Percentiles rank a stretch among this genome's conserved stretches.
Conservation (phyloP, 495 filamentous ascomycete species). For the Tetracladium setigerum region DNA sequence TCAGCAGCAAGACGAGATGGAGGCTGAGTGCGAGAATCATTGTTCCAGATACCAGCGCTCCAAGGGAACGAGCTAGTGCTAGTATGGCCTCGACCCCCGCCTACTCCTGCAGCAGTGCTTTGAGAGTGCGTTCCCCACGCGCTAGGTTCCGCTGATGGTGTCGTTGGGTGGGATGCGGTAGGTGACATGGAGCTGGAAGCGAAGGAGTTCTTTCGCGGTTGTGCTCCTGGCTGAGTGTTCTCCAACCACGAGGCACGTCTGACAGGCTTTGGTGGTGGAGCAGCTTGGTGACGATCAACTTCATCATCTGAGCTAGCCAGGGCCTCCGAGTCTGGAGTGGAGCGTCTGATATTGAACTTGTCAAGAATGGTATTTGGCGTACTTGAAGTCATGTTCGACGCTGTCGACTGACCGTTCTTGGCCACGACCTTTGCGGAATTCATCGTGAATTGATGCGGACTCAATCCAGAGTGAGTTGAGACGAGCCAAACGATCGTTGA, state of each 20-base stretch:
- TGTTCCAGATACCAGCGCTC: constrained; percentile 72
- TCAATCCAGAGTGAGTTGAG: background rate
- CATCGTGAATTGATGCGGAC: constrained; percentile 28
- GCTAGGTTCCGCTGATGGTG: constrained; percentile 61
- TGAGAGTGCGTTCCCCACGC: constrained; percentile 54
- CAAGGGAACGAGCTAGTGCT: constrained; percentile 60
- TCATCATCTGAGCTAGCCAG: constrained; percentile 92
- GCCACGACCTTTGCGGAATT: constrained; percentile 26
- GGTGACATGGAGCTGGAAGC: constrained; percentile 64
- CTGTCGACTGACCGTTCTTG: constrained; percentile 30
- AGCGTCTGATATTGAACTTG: constrained; percentile 65
- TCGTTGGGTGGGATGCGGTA: constrained; percentile 66
- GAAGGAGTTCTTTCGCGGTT: constrained; percentile 51
- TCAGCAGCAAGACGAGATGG: constrained; percentile 64
- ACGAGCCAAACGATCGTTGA: background rate
- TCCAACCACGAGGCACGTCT: constrained; percentile 55
- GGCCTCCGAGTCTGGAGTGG: constrained; percentile 89
- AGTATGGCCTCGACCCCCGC: constrained; percentile 45
- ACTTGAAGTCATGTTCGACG: constrained; percentile 18
- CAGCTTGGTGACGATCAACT: constrained; percentile 44
- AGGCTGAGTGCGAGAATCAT: constrained; percentile 64
- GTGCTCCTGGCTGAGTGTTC: constrained; percentile 30
- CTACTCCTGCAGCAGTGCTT: constrained; percentile 35
- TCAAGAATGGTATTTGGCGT: constrained; percentile 49
- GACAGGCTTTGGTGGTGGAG: constrained; percentile 41